Evolutionary conservation across 306 rosid species (phyloP).

Genomic region (Ormosia semicastrata): DNA sequence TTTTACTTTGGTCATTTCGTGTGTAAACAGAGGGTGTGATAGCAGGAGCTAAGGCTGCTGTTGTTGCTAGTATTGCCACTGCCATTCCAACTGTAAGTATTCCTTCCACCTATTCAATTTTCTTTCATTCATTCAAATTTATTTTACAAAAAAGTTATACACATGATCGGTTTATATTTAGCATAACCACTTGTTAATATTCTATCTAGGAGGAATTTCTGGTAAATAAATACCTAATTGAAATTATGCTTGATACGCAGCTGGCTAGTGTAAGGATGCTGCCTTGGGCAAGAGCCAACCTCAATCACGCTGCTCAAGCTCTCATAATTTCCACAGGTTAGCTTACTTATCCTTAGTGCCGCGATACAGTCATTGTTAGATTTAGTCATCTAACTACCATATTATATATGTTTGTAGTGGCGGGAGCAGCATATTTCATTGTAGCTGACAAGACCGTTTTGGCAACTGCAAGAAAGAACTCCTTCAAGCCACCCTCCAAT

Average conservation of each 20-base stretch:
- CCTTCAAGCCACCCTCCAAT: slow-evolving; percentile 56
- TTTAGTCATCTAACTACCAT: slow-evolving; percentile 5
- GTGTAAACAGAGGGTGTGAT: slow-evolving; percentile 77
- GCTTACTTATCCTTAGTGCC: neutral
- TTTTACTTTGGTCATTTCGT: neutral
- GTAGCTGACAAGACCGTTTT: slow-evolving; percentile 97
- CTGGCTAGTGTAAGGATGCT: slow-evolving; percentile 91
- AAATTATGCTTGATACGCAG: slow-evolving; percentile 41
- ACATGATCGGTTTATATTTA: neutral
- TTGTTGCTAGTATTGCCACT: slow-evolving; percentile 77
- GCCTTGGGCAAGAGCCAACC: slow-evolving; percentile 97
- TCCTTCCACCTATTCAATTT: neutral
- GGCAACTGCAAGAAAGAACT: slow-evolving; percentile 94
- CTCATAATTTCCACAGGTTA: slow-evolving; percentile 92
- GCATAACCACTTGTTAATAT: neutral
- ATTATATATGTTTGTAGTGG: slow-evolving; percentile 59
- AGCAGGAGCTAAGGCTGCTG: slow-evolving; percentile 96
- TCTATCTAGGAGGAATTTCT: neutral
- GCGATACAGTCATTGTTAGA: neutral
- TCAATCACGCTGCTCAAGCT: slow-evolving; percentile 95
- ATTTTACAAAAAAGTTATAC: neutral
- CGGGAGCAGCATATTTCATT: slow-evolving; percentile 97
- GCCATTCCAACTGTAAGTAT: slow-evolving; percentile 87
- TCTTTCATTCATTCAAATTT: neutral
- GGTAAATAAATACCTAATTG: slow-evolving; percentile 4